These are phyloP conservation scores for Pichia sp. DNA, from an alignment of 1,139 yeast genomes.

Conservation along the genomic window DNA sequence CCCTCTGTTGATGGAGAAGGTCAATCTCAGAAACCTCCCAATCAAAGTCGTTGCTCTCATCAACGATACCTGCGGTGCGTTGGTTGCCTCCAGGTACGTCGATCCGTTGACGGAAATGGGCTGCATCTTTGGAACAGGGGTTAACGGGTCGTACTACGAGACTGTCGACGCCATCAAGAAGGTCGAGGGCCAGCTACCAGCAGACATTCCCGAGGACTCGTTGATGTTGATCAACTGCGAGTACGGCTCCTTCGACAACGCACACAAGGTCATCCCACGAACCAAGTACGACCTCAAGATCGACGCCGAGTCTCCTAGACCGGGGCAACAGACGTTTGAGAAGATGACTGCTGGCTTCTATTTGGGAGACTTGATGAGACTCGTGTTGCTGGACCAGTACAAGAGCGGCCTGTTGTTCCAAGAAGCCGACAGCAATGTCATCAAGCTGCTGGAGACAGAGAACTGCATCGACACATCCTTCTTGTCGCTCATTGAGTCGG, in stretches of 20 bases:
- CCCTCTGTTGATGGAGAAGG: constrained; percentile 81
- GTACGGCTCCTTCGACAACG: constrained; percentile 97
- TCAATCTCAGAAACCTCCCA: constrained; percentile 63
- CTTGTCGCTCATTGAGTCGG: constrained; percentile 85
- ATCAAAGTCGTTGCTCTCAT: constrained; percentile 88
- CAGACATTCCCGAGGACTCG: constrained; percentile 59
- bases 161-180: constrained; percentile 73
- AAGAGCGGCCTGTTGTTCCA: constrained; percentile 57
- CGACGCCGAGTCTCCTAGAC: constrained; percentile 90
- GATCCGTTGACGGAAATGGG: constrained; percentile 94
- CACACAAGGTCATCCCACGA: constrained; percentile 81
- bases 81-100: constrained; percentile 92
- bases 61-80: constrained; percentile 96
- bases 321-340: constrained; percentile 95
- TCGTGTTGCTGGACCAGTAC: constrained; percentile 70
- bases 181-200: constrained; percentile 65
- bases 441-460: constrained; percentile 52
- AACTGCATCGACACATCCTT: constrained; percentile 86
- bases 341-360: constrained; percentile 98
- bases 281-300: constrained; percentile 78
- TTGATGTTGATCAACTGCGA: constrained; percentile 98
- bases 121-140: constrained; percentile 96
- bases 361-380: constrained; percentile 86
- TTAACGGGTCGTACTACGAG: constrained; percentile 96
- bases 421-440: constrained; percentile 31